Percentiles rank a stretch among this genome's conserved stretches.
Evolutionary conservation across 306 rosid species (phyloP).

Genomic region (Argentina anserina): DNA sequence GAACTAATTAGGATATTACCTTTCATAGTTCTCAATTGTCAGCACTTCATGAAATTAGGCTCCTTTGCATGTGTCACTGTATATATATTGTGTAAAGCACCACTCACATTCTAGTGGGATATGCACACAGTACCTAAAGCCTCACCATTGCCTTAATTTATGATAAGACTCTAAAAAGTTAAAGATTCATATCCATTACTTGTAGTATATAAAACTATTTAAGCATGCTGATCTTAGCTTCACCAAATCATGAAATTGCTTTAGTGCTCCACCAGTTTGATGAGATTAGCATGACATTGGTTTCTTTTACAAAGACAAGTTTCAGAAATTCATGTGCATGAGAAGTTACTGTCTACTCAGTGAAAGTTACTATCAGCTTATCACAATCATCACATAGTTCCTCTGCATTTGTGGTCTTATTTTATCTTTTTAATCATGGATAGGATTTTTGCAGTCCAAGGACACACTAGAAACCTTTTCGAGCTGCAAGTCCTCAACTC

Average conservation of each 20-base stretch:
- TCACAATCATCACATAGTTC: background rate
- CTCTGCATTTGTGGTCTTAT: background rate
- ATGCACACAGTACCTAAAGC: background rate
- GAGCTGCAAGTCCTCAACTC: conserved; percentile 31
- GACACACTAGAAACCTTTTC: conserved; percentile 68
- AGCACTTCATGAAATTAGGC: background rate
- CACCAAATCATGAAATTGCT: background rate
- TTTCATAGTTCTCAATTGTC: background rate
- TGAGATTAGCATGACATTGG: background rate
- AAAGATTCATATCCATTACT: conserved; percentile 2
- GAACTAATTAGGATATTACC: conserved; percentile 2
- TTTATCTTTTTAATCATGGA: background rate
- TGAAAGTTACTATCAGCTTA: background rate
- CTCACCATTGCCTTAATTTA: background rate
- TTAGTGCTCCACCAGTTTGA: conserved; percentile 7
- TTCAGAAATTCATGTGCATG: conserved; percentile 9
- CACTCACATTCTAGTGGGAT: background rate
- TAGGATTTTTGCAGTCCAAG: conserved; percentile 67
- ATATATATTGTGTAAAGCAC: background rate
- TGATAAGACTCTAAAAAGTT: conserved; percentile 1
- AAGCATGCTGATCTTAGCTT: conserved; percentile 8
- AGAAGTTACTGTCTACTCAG: conserved; percentile 25
- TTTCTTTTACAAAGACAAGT: conserved; percentile 21
- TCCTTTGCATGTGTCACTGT: background rate
- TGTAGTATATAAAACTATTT: background rate